Conservation (phyloP, 2,329 filamentous ascomycete species). For the Claviceps digitariae region DNA sequence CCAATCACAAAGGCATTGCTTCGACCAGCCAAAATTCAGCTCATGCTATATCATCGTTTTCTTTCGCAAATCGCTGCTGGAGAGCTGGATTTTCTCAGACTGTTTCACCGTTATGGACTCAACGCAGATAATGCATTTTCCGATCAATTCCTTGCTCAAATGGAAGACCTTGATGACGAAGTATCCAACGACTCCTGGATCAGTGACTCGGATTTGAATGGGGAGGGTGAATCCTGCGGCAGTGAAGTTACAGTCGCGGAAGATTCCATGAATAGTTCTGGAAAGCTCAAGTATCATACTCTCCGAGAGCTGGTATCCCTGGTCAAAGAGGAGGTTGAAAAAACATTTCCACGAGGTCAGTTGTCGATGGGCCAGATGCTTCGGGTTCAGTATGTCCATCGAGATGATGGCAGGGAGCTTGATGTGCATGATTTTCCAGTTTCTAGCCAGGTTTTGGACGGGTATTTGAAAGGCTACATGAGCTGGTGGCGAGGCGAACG, state of each 20-base stretch:
- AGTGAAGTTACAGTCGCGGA: background rate
- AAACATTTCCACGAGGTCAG: conserved; percentile 39
- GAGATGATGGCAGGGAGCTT: conserved; percentile 37
- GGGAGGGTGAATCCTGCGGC: background rate
- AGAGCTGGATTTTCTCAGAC: conserved; percentile 50
- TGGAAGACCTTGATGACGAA: conserved; percentile 55
- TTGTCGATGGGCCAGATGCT: conserved; percentile 36
- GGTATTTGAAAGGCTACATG: conserved; percentile 58
- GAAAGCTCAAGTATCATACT: conserved; percentile 32
- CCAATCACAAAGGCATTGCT: conserved; percentile 55
- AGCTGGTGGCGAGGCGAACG: conserved; percentile 79
- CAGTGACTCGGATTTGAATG: conserved; percentile 18
- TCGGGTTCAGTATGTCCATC: conserved; percentile 39
- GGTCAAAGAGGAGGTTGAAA: conserved; percentile 30
- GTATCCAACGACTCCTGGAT: conserved; percentile 37
- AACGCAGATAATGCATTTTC: conserved; percentile 56
- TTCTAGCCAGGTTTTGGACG: conserved; percentile 47
- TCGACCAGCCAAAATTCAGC: conserved; percentile 68
- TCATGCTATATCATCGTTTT: conserved; percentile 81
- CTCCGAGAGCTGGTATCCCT: conserved; percentile 33
- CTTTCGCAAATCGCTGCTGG: conserved; percentile 63
- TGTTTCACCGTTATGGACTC: conserved; percentile 62
- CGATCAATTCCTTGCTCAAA: conserved; percentile 63
- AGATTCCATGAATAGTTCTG: background rate
- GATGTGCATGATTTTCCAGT: conserved; percentile 51